A percentile compares a stretch with the other conserved stretches of the same genome.
phyloP scores from a whole-genome alignment of 345 rosid species.

The Crucihimalaya himalaica region DNA sequence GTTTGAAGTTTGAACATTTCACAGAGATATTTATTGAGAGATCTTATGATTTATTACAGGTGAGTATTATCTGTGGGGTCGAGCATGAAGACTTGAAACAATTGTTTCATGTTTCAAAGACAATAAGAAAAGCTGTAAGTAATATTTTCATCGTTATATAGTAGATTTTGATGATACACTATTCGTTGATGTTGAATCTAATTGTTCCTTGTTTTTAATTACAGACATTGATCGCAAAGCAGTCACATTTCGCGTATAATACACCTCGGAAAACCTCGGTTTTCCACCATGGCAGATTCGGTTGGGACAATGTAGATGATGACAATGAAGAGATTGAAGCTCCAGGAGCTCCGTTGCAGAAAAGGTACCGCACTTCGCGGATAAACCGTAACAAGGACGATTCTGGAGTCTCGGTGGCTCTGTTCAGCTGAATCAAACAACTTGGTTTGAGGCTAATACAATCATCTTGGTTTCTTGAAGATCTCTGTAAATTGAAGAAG shows the following conservation, averaged over 20 bases:
- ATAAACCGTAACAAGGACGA: constrained; percentile 42
- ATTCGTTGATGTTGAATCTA: background rate
- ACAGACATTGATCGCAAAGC: constrained; percentile 67
- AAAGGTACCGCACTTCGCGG: constrained; percentile 40
- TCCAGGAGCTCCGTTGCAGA: constrained; percentile 64
- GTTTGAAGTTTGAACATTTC: background rate
- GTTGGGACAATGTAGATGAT: constrained; percentile 20
- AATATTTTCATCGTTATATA: background rate
- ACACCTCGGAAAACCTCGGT: constrained; percentile 66
- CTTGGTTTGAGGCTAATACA: constrained; percentile 19
- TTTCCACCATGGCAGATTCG: constrained; percentile 37
- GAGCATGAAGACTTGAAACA: constrained; percentile 80
- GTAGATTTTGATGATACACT: background rate
- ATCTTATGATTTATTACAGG: constrained; percentile 44
- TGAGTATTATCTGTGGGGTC: constrained; percentile 69
- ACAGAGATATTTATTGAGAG: background rate
- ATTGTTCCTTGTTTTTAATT: background rate
- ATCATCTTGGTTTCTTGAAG: constrained; percentile 29
- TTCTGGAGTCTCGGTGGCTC: constrained; percentile 54
- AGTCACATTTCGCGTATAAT: constrained; percentile 61
- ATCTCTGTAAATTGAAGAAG: constrained; percentile 29
- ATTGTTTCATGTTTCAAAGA: constrained; percentile 64
- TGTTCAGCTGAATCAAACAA: constrained; percentile 44
- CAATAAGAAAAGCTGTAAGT: constrained; percentile 77
- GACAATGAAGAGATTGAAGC: constrained; percentile 53